Evolutionary conservation across 108 stramenopile genomes (phyloP).

Genomic region (Schizochytrium sp.): DNA sequence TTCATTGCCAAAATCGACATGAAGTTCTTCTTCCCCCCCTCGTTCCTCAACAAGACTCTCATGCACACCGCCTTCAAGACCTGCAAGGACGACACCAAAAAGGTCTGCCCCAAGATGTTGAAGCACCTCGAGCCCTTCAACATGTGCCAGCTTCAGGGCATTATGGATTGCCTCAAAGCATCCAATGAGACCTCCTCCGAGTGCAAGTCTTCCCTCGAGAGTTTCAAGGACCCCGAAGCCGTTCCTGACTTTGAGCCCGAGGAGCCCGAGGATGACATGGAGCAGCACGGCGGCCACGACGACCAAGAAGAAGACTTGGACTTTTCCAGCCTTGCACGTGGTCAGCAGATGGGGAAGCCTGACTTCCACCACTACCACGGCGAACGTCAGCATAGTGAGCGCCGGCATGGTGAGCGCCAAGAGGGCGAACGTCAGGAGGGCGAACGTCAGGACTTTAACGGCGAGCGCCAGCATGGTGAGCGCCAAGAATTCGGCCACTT

Average conservation of each 20-base stretch:
- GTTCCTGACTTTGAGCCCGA: background rate
- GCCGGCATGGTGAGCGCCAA: too few species aligned
- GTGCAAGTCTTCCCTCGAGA: background rate
- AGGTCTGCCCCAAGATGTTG: background rate
- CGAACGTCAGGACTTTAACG: too few species aligned
- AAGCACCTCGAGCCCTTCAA: background rate
- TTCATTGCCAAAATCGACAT: background rate
- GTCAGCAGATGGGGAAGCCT: background rate
- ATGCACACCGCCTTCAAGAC: background rate
- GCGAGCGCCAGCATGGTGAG: too few species aligned
- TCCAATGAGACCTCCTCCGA: background rate
- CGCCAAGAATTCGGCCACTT: too few species aligned
- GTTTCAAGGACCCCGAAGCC: background rate
- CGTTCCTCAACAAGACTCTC: background rate
- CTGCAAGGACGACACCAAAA: background rate
- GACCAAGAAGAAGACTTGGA: background rate
- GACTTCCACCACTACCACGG: background rate
- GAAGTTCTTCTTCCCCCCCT: background rate
- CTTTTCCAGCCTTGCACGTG: background rate
- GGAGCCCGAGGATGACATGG: background rate
- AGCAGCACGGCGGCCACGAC: background rate
- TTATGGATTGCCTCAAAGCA: background rate
- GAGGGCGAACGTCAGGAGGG: too few species aligned
- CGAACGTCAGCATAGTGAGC: too few species aligned
- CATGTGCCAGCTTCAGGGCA: background rate